Evolutionary conservation across 2,329 filamentous ascomycete genomes (phyloP).

Genomic region (Eutypa lata): DNA sequence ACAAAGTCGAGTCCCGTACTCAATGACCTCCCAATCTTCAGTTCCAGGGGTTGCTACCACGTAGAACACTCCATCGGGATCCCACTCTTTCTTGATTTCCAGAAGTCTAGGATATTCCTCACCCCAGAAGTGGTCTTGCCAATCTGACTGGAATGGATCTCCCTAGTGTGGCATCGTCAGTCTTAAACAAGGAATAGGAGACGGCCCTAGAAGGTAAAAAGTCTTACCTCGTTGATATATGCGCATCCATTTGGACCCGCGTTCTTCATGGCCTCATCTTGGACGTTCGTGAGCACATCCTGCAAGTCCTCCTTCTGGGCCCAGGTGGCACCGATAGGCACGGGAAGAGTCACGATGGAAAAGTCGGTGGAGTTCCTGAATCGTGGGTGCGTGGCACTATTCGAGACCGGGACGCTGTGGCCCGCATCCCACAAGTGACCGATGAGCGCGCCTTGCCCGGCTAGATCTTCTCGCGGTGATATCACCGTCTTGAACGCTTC

Average conservation of each 20-base stretch:
- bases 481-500: constrained; percentile 31
- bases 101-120: constrained; percentile 21
- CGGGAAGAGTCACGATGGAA: constrained; percentile 30
- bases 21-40: constrained; percentile 27
- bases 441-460: constrained; percentile 28
- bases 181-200: neutral
- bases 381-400: constrained; percentile 37
- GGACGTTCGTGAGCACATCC: constrained; percentile 34
- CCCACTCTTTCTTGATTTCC: constrained; percentile 25
- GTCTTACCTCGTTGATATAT: constrained; percentile 44
- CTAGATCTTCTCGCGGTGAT: constrained; percentile 24
- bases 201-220: too few relatives aligned
- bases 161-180: constrained; percentile 16
- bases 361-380: constrained; percentile 33
- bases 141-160: constrained; percentile 29
- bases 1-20: constrained; percentile 25
- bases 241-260: constrained; percentile 36
- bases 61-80: constrained; percentile 28
- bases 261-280: constrained; percentile 33
- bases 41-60: constrained; percentile 21
- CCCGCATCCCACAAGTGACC: constrained; percentile 38
- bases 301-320: constrained; percentile 40
- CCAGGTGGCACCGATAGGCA: constrained; percentile 35
- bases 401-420: constrained; percentile 30
- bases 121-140: constrained; percentile 28